A percentile compares a stretch with the other conserved stretches of the same genome.
Evolutionary conservation across 495 filamentous ascomycete genomes (phyloP).

Genomic region (Neurospora cerealis): DNA sequence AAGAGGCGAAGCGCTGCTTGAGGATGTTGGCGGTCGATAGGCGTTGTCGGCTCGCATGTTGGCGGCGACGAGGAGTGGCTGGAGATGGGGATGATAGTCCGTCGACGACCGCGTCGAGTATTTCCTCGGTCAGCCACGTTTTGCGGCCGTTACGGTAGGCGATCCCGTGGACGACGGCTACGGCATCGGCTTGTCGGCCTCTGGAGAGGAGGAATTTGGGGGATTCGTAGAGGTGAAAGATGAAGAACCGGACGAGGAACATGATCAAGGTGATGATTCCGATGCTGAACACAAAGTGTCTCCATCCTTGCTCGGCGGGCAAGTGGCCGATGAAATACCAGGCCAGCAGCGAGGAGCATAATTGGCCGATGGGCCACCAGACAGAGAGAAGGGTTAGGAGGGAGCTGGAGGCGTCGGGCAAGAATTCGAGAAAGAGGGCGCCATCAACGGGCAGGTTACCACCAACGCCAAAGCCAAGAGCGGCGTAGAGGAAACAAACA

Average conservation of each 20-base stretch:
- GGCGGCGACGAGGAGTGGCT: conserved; percentile 5
- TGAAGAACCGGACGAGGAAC: conserved; percentile 66
- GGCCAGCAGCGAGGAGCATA: conserved; percentile 61
- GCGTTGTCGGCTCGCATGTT: background rate
- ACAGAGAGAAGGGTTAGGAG: conserved; percentile 66
- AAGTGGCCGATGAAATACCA: conserved; percentile 68
- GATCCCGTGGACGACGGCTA: conserved; percentile 66
- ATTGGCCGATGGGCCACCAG: conserved; percentile 71
- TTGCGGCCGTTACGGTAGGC: conserved; percentile 57
- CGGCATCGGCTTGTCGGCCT: conserved; percentile 66
- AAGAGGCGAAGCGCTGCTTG: conserved; percentile 27
- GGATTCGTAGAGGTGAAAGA: conserved; percentile 76
- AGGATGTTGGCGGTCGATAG: conserved; percentile 28
- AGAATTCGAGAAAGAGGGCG: conserved; percentile 69
- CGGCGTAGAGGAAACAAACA: conserved; percentile 44
- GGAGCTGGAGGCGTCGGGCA: conserved; percentile 67
- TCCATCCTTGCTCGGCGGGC: conserved; percentile 68
- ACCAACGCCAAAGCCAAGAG: conserved; percentile 43
- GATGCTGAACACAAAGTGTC: conserved; percentile 60
- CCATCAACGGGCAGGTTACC: conserved; percentile 77
- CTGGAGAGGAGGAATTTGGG: conserved; percentile 71
- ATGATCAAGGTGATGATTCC: conserved; percentile 62
- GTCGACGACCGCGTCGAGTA: conserved; percentile 44
- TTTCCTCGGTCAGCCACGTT: conserved; percentile 51
- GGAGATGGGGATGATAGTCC: conserved; percentile 9